phyloP scores from a whole-genome alignment of 139 green algal genomes.

The Closterium sp. region DNA sequence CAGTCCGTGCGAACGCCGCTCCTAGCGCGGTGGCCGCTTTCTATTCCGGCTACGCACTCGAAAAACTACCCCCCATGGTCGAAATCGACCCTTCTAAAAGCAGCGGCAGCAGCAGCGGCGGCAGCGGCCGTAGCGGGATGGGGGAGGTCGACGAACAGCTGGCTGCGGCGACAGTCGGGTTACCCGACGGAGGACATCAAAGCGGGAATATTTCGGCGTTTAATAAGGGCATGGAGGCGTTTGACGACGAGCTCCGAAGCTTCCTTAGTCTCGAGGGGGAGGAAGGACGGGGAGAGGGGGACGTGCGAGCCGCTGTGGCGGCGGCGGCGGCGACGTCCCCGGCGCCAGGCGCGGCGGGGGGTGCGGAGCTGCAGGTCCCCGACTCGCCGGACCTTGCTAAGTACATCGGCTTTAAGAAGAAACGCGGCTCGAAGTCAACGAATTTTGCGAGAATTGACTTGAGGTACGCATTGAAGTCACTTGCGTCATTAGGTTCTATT shows the following conservation, averaged over 20 bases:
- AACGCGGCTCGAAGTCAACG: neutral
- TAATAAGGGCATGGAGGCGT: neutral
- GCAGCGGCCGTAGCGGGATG: neutral
- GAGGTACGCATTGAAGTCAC: too few species aligned
- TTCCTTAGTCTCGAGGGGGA: neutral
- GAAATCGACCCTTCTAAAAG: neutral
- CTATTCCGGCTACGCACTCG: neutral
- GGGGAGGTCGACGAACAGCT: neutral
- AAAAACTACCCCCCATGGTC: neutral
- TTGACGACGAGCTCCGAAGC: neutral
- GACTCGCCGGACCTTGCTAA: neutral
- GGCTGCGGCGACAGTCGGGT: neutral
- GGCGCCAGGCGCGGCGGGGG: too few species aligned
- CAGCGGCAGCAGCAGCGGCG: neutral
- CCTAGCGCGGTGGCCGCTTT: neutral
- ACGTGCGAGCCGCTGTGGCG: neutral
- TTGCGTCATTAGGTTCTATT: too few species aligned
- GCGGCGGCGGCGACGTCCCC: too few species aligned
- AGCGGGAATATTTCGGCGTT: neutral
- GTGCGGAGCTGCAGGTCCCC: neutral
- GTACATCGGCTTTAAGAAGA: neutral
- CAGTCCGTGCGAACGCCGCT: neutral
- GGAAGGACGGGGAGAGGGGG: neutral
- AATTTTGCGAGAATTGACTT: neutral
- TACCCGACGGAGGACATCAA: too few species aligned